phyloP scores from a whole-genome alignment of 768 basidiomycete genomes.

The Lepiota brunneoincarnata region DNA sequence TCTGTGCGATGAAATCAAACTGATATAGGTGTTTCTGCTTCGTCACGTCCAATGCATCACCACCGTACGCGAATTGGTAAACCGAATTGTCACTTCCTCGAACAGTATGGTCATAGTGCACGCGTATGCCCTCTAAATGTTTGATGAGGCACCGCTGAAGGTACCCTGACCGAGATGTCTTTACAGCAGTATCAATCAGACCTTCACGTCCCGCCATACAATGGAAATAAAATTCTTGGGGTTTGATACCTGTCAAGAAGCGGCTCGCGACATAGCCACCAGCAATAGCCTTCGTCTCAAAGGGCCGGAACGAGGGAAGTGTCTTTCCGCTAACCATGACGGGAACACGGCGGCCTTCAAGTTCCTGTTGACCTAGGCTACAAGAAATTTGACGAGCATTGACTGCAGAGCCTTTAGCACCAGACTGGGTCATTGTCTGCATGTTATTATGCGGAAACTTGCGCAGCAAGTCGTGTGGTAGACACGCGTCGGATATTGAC shows the following conservation, averaged over 20 bases:
- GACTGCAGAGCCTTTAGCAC: slow-evolving; percentile 96
- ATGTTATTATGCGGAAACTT: slow-evolving; percentile 98
- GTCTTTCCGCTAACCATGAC: slow-evolving; percentile 99
- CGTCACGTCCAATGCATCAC: slow-evolving; percentile 94
- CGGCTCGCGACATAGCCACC: slow-evolving; percentile 98
- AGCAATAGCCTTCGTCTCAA: slow-evolving; percentile 97
- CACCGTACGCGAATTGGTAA: slow-evolving; percentile 96
- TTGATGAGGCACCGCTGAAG: slow-evolving; percentile 98
- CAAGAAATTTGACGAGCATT: slow-evolving; percentile 99
- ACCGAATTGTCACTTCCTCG: slow-evolving; percentile 92
- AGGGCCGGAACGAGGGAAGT: slow-evolving; percentile 92
- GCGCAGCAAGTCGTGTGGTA: slow-evolving; percentile 85
- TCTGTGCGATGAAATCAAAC: slow-evolving; percentile 91
- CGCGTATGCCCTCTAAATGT: slow-evolving; percentile 93
- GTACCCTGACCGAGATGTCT: slow-evolving; percentile 97
- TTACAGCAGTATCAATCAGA: slow-evolving; percentile 98
- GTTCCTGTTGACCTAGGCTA: slow-evolving; percentile 92
- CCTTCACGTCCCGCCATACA: slow-evolving; percentile 99
- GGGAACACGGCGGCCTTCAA: slow-evolving; percentile 97
- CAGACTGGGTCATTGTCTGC: slow-evolving; percentile 98
- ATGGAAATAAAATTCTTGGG: slow-evolving; percentile 99
- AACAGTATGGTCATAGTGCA: slow-evolving; percentile 98
- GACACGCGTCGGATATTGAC: slow-evolving; percentile 82
- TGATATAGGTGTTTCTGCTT: slow-evolving; percentile 94
- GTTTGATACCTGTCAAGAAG: slow-evolving; percentile 96